These are phyloP conservation scores for Cladosporium sp. DNA, from an alignment of 2,329 filamentous ascomycete genomes.

Conservation along the genomic window DNA sequence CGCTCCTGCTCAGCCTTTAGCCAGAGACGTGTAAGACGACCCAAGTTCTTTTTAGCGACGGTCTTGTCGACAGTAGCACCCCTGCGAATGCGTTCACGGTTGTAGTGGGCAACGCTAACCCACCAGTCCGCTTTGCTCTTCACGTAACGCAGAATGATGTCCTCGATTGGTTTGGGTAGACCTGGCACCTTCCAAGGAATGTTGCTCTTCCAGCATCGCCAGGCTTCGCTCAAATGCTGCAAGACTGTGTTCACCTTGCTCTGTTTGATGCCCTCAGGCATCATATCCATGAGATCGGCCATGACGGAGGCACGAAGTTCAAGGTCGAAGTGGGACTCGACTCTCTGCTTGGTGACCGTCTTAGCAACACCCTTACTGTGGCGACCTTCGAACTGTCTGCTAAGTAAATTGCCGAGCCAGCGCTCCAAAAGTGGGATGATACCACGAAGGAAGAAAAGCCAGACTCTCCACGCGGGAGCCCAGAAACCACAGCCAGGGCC, in stretches of 20 bases:
- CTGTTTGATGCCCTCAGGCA: slow-evolving; percentile 99
- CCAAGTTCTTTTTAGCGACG: slow-evolving; percentile 98
- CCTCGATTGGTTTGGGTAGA: slow-evolving; percentile 92
- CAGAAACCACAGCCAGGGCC: slow-evolving; percentile 98
- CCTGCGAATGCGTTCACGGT: slow-evolving; percentile 90
- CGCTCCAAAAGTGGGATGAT: slow-evolving; percentile 95
- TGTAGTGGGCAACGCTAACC: slow-evolving; percentile 98
- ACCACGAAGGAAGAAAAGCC: slow-evolving; percentile 98
- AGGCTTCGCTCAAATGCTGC: slow-evolving; percentile 95
- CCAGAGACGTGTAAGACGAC: slow-evolving; percentile 90
- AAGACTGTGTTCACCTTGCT: slow-evolving; percentile 98
- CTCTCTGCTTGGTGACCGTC: slow-evolving; percentile 97
- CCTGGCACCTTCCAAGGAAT: slow-evolving; percentile 99
- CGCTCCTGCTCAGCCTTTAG: slow-evolving; percentile 97
- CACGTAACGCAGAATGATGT: slow-evolving; percentile 96
- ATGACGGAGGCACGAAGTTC: slow-evolving; percentile 97
- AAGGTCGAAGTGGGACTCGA: slow-evolving; percentile 96
- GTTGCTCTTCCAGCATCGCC: slow-evolving; percentile 99
- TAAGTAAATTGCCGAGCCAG: slow-evolving; percentile 95
- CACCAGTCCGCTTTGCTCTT: slow-evolving; percentile 99
- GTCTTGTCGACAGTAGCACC: slow-evolving; percentile 99
- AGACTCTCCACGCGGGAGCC: slow-evolving; percentile 97
- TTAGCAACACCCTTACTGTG: slow-evolving; percentile 99
- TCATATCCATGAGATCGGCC: slow-evolving; percentile 99
- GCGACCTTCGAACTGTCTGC: slow-evolving; percentile 94